phyloP scores from a whole-genome alignment of 495 filamentous ascomycete genomes.

The Achaetomiella virescens region DNA sequence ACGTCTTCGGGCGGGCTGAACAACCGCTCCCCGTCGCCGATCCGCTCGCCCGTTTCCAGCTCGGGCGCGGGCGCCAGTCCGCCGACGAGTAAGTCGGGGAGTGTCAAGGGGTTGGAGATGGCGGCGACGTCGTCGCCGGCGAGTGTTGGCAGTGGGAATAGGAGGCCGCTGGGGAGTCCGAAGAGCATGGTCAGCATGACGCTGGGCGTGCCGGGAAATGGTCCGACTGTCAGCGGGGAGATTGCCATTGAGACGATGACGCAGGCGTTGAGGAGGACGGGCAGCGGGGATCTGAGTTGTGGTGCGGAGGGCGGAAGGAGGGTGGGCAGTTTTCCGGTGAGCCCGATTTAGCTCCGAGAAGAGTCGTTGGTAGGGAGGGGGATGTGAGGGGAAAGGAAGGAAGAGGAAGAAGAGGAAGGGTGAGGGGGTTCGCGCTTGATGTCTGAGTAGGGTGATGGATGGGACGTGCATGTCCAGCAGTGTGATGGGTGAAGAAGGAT shows the following conservation, averaged over 20 bases:
- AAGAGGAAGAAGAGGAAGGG: no score
- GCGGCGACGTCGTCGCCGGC: constrained; percentile 37
- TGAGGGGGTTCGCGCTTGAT: no score
- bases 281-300: constrained; percentile 68
- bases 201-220: constrained; percentile 8
- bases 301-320: constrained; percentile 28
- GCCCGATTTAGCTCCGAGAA: constrained; percentile 37
- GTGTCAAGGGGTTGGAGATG: constrained; percentile 59
- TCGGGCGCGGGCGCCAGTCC: constrained; percentile 54
- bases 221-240: constrained; percentile 48
- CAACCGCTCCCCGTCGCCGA: constrained; percentile 67
- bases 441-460: no score
- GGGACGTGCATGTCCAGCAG: no score
- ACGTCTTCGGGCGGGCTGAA: constrained; percentile 43
- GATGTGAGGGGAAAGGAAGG: no score
- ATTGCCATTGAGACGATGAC: constrained; percentile 85
- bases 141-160: no score
- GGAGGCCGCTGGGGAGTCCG: constrained; percentile 47
- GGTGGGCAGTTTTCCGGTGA: constrained; percentile 54
- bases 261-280: constrained; percentile 75
- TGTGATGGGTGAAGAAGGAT: no score
- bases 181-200: constrained; percentile 22
- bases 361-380: neutral
- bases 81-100: constrained; percentile 60
- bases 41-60: constrained; percentile 58